These are phyloP conservation scores for Melaleuca alternifolia DNA, from an alignment of 345 rosid genomes.

Conservation along the genomic window DNA sequence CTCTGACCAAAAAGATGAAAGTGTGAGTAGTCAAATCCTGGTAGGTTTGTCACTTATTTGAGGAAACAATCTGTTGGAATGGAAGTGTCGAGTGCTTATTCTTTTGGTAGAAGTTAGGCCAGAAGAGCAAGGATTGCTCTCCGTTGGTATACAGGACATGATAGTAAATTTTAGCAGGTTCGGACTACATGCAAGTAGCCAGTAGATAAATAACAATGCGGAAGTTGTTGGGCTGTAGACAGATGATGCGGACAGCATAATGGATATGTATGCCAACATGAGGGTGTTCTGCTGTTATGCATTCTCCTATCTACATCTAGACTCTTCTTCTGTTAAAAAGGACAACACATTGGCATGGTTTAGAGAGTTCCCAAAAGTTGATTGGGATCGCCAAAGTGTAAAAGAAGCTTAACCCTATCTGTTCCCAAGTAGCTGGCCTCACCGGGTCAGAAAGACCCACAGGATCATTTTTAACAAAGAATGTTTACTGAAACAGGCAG, in stretches of 20 bases:
- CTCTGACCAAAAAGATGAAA: conserved; percentile 13
- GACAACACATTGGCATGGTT: background rate
- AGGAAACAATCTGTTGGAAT: background rate
- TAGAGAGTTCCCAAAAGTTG: background rate
- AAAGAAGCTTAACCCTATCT: background rate
- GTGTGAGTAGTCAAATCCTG: conserved; percentile 12
- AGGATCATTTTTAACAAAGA: background rate
- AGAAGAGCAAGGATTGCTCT: background rate
- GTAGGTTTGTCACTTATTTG: background rate
- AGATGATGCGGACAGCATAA: background rate
- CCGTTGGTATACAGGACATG: background rate
- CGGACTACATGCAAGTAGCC: background rate
- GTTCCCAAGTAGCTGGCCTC: background rate
- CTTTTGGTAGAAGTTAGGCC: background rate
- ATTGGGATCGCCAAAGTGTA: background rate
- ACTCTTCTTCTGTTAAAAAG: background rate
- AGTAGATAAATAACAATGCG: background rate
- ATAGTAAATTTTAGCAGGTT: background rate
- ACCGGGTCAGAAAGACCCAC: background rate
- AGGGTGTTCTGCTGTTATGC: background rate
- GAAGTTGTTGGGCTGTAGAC: background rate
- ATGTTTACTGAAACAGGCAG: background rate
- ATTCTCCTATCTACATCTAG: background rate
- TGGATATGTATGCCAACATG: background rate
- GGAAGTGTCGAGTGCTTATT: background rate